A percentile compares a stretch with the other conserved stretches of the same genome.
phyloP scores from a whole-genome alignment of 306 rosid species.

The Trichosanthes cucumerina region DNA sequence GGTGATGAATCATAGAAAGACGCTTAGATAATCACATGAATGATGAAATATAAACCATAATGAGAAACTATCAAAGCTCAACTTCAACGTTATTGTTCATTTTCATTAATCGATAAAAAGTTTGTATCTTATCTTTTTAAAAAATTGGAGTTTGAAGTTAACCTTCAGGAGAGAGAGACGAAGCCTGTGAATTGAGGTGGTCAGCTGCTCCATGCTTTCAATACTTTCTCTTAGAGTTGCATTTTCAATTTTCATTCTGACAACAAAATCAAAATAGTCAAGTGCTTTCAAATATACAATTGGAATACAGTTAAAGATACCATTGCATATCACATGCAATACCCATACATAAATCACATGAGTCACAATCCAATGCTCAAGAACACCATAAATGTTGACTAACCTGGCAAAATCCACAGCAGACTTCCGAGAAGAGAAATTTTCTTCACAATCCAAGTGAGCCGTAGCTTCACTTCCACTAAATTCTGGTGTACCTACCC shows the following conservation, averaged over 20 bases:
- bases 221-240: slow-evolving; percentile 83
- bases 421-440: slow-evolving; percentile 26
- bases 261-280: neutral
- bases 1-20: neutral
- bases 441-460: slow-evolving; percentile 33
- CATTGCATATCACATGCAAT: neutral
- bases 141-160: neutral
- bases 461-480: slow-evolving; percentile 43
- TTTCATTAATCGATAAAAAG: neutral
- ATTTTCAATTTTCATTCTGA: slow-evolving; percentile 74
- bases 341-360: neutral
- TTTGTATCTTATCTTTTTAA: neutral
- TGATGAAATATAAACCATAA: neutral
- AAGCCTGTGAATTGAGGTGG: slow-evolving; percentile 62
- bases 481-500: slow-evolving; percentile 51
- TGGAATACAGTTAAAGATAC: neutral
- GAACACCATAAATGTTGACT: slow-evolving; percentile 12
- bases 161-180: slow-evolving; percentile 76
- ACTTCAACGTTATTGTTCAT: neutral
- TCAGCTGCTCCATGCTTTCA: slow-evolving; percentile 69
- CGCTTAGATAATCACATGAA: neutral
- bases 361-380: neutral
- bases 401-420: slow-evolving; percentile 90
- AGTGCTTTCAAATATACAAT: neutral
- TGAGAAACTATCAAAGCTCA: neutral